Conservation (phyloP, 345 rosid genomes). For the Stellera chamaejasme region DNA sequence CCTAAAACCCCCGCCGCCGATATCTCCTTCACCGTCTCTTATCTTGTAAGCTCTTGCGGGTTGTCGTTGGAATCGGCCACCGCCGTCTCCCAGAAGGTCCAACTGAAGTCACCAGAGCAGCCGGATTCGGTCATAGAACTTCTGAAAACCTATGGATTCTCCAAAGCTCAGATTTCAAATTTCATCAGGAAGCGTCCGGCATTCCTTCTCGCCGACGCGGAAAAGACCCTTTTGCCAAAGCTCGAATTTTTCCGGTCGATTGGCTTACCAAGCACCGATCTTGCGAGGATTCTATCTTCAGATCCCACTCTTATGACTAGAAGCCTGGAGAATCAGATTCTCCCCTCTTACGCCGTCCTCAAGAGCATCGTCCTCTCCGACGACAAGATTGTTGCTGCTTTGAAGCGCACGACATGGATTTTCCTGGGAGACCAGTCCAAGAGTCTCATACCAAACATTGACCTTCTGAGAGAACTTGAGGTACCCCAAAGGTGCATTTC, state of each 20-base stretch:
- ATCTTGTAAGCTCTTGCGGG: conserved; percentile 37
- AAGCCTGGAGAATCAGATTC: conserved; percentile 28
- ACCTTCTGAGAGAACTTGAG: conserved; percentile 20
- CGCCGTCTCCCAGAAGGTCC: conserved; percentile 19
- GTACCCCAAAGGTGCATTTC: conserved; percentile 31
- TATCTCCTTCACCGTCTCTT: conserved; percentile 24
- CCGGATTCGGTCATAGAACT: conserved; percentile 31
- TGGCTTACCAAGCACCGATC: conserved; percentile 28
- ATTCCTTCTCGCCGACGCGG: conserved; percentile 21
- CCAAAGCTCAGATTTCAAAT: conserved; percentile 24
- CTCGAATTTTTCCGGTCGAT: conserved; percentile 28
- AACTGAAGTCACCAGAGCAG: conserved; percentile 18
- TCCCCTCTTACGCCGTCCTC: conserved; percentile 33
- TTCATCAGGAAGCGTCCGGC: conserved; percentile 27
- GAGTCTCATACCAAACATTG: conserved; percentile 32
- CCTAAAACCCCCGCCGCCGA: conserved; percentile 11
- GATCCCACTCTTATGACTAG: conserved; percentile 25
- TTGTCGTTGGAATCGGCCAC: conserved; percentile 29
- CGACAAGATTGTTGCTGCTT: conserved; percentile 26
- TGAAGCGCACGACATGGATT: conserved; percentile 33
- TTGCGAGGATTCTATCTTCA: conserved; percentile 19
- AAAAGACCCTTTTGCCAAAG: conserved; percentile 31
- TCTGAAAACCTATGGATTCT: conserved; percentile 29
- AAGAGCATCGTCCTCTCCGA: conserved; percentile 23
- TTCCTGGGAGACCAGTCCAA: conserved; percentile 32